Evolutionary conservation across 768 basidiomycete genomes (phyloP).

Genomic region (Pulveroboletus sp.): DNA sequence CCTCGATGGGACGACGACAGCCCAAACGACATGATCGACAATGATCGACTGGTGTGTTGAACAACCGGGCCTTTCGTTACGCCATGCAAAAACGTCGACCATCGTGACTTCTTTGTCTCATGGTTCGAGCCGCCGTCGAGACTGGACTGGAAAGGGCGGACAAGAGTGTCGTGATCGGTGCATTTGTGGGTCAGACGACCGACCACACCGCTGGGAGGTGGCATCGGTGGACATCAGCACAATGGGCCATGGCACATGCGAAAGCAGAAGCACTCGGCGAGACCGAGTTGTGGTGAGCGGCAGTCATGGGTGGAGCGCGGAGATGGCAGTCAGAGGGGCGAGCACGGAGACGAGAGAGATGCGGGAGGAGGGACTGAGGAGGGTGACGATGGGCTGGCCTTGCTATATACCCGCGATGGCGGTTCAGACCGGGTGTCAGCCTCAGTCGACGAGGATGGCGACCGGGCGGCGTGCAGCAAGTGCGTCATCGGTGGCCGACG

Average conservation of each 20-base stretch:
- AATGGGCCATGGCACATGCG: neutral
- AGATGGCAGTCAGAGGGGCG: neutral
- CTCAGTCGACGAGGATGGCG: neutral
- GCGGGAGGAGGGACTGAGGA: slow-evolving; percentile 1
- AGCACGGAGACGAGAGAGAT: neutral
- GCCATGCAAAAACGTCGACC: too few species aligned
- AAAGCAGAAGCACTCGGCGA: neutral
- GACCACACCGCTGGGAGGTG: neutral
- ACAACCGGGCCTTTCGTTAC: too few species aligned
- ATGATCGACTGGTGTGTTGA: neutral
- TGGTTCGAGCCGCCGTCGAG: too few species aligned
- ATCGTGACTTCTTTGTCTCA: too few species aligned
- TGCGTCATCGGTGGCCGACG: neutral
- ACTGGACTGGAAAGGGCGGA: too few species aligned
- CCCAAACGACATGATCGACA: neutral
- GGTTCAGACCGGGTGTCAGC: neutral
- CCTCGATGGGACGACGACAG: too few species aligned
- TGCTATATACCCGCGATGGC: slow-evolving; percentile 3
- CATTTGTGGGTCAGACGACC: neutral
- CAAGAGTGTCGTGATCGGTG: too few species aligned
- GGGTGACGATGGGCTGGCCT: neutral
- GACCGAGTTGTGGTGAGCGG: neutral
- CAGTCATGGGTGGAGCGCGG: neutral
- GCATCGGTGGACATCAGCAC: neutral
- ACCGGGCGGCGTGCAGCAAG: neutral